These are phyloP conservation scores for Chaetoceros tenuissimus DNA, from an alignment of 108 stramenopile genomes.

Conservation along the genomic window DNA sequence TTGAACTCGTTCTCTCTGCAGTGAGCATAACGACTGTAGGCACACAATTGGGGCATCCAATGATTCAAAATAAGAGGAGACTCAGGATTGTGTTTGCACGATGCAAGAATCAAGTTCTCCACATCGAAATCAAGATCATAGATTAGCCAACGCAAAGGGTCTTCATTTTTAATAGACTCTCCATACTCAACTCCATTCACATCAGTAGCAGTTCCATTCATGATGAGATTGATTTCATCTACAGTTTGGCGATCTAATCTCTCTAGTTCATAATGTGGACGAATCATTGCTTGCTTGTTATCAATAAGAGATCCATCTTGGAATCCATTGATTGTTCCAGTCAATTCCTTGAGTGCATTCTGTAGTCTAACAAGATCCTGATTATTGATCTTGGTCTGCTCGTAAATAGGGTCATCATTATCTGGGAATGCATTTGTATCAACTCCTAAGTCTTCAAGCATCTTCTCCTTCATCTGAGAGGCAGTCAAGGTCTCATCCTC, in stretches of 20 bases:
- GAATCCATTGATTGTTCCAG: neutral
- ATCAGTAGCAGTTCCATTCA: neutral
- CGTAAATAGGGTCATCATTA: neutral
- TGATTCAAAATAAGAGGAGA: constrained; percentile 72
- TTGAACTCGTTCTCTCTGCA: constrained; percentile 58
- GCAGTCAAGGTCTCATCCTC: constrained; percentile 18
- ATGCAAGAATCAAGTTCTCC: constrained; percentile 70
- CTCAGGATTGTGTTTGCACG: constrained; percentile 69
- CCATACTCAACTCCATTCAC: neutral
- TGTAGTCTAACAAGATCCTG: neutral
- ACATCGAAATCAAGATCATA: constrained; percentile 83
- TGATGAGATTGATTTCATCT: neutral
- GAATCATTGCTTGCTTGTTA: neutral
- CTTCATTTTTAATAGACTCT: neutral
- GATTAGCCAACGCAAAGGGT: constrained; percentile 36
- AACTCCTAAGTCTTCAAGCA: neutral
- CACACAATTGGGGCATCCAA: constrained; percentile 75
- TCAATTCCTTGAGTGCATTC: neutral
- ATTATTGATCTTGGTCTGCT: neutral
- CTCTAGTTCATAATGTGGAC: neutral
- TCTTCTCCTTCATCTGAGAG: constrained; percentile 22
- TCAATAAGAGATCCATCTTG: constrained; percentile 1
- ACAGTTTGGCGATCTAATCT: neutral
- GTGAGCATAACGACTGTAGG: constrained; percentile 55
- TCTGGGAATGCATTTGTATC: neutral